Evolutionary conservation across 1,284 basidiomycete genomes (phyloP).

Genomic region (Trametes versicolor): DNA sequence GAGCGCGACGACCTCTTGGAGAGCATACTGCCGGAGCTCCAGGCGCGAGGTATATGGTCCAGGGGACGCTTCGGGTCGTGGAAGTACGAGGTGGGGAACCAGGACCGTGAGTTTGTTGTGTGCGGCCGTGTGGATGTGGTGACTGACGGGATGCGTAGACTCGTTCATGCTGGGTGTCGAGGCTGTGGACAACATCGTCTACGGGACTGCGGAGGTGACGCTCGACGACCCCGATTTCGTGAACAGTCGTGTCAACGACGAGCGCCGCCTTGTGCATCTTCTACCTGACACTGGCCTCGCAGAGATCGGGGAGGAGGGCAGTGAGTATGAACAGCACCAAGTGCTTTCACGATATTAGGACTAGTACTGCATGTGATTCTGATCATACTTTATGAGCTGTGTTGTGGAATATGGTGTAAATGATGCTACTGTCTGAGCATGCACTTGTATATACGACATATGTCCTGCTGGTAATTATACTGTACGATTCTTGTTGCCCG

Average conservation of each 20-base stretch:
- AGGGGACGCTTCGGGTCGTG: constrained; percentile 8
- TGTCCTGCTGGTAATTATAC: too few species aligned
- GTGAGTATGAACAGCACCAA: too few species aligned
- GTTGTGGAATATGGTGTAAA: too few species aligned
- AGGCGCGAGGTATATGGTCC: constrained; percentile 3
- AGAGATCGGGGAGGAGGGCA: too few species aligned
- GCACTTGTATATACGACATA: too few species aligned
- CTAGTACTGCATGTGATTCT: too few species aligned
- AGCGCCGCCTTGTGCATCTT: not conserved
- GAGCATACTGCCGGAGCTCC: not conserved
- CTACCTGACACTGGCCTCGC: not conserved
- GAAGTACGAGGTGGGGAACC: constrained; percentile 14
- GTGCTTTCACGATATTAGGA: too few species aligned
- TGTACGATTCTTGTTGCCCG: too few species aligned
- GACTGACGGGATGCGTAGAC: not conserved
- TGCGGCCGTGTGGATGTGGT: not conserved
- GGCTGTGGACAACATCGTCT: constrained; percentile 10
- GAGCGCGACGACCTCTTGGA: constrained; percentile 1
- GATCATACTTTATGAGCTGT: too few species aligned
- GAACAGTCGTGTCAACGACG: not conserved
- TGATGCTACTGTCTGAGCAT: too few species aligned
- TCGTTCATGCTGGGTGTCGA: constrained; percentile 11
- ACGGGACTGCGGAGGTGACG: not conserved
- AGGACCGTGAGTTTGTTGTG: constrained; percentile 5
- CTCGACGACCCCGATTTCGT: not conserved